phyloP scores from a whole-genome alignment of 2,329 filamentous ascomycete genomes.

The Alternaria hordeiaustralica region DNA sequence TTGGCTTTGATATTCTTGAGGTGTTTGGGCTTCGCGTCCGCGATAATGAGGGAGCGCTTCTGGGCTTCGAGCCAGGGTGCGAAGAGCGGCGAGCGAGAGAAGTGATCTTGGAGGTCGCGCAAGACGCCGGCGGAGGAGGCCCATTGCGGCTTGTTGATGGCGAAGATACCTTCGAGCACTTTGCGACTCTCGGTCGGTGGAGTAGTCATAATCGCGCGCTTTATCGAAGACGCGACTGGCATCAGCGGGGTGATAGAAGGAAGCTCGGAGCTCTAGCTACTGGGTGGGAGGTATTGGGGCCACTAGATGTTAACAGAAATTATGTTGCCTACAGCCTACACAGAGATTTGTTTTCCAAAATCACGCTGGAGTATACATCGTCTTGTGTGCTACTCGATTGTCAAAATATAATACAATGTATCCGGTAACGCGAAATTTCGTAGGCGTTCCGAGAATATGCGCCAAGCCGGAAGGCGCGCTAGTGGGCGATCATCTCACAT shows the following conservation, averaged over 20 bases:
- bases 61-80: slow-evolving; percentile 75
- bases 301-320: background rate
- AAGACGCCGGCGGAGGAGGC: slow-evolving; percentile 90
- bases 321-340: background rate
- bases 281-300: background rate
- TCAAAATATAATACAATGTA: background rate
- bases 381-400: background rate
- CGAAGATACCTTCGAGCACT: slow-evolving; percentile 70
- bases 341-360: background rate
- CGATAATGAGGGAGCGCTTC: slow-evolving; percentile 63
- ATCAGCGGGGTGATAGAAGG: slow-evolving; percentile 21
- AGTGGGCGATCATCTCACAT: slow-evolving; percentile 25
- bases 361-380: background rate
- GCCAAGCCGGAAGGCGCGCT: slow-evolving; percentile 12
- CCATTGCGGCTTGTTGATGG: slow-evolving; percentile 89
- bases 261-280: slow-evolving; percentile 3
- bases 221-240: slow-evolving; percentile 23
- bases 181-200: slow-evolving; percentile 46
- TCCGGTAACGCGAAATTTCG: slow-evolving; percentile 5
- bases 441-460: slow-evolving; percentile 13
- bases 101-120: slow-evolving; percentile 82
- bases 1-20: slow-evolving; percentile 70
- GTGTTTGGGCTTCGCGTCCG: slow-evolving; percentile 62
- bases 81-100: slow-evolving; percentile 83
- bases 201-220: slow-evolving; percentile 32